phyloP scores from a whole-genome alignment of 2,329 filamentous ascomycete species.

The Pseudomassariella vexata region DNA sequence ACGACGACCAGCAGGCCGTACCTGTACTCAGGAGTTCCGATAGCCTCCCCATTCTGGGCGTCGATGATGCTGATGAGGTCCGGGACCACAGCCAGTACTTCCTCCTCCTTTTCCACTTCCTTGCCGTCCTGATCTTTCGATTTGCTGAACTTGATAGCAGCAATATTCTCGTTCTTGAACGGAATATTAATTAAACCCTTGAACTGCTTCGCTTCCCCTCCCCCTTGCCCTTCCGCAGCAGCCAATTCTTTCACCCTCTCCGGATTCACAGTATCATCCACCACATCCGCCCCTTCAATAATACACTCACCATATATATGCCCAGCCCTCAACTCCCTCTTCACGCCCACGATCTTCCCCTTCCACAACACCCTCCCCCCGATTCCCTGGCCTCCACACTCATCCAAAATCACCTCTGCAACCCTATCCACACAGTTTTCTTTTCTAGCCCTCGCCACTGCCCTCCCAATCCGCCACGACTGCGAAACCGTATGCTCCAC shows the following conservation, averaged over 20 bases:
- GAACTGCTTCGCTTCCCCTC: constrained; percentile 20
- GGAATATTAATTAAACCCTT: constrained; percentile 54
- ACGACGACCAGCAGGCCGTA: constrained; percentile 47
- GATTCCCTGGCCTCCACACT: constrained; percentile 47
- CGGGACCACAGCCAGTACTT: constrained; percentile 46
- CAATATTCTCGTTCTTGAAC: constrained; percentile 71
- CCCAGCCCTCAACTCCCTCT: constrained; percentile 49
- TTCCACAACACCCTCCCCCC: constrained; percentile 54
- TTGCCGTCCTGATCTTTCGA: constrained; percentile 21
- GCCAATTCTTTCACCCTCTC: too few relatives aligned
- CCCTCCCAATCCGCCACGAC: constrained; percentile 54
- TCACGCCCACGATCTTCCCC: constrained; percentile 58
- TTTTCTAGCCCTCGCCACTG: constrained; percentile 44
- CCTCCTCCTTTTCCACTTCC: constrained; percentile 26
- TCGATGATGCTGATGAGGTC: constrained; percentile 53
- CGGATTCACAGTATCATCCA: too few relatives aligned
- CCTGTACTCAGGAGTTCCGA: constrained; percentile 51
- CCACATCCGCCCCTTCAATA: constrained; percentile 42
- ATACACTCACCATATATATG: constrained; percentile 55
- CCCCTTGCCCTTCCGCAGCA: too few relatives aligned
- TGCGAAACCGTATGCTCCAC: constrained; percentile 48
- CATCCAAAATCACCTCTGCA: constrained; percentile 52
- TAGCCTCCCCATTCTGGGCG: constrained; percentile 48
- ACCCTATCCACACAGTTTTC: constrained; percentile 46
- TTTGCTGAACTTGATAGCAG: constrained; percentile 34